Conservation (phyloP, 306 rosid species). For the Dicorynia guianensis region DNA sequence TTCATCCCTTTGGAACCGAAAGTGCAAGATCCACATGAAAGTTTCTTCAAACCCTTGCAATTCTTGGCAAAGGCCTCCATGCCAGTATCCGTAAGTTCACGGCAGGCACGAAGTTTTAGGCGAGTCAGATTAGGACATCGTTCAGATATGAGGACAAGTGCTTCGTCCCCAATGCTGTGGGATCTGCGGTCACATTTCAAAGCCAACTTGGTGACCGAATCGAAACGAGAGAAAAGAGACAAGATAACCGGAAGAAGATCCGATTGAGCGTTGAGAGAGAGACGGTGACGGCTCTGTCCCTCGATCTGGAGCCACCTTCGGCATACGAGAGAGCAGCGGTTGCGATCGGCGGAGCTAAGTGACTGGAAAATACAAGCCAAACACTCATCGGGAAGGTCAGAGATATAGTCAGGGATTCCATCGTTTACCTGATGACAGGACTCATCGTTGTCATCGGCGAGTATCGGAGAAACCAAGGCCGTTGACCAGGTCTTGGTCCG, state of each 20-base stretch:
- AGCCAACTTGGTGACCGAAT: conserved; percentile 89
- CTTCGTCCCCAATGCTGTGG: conserved; percentile 75
- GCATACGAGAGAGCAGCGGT: conserved; percentile 86
- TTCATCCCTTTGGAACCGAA: conserved; percentile 94
- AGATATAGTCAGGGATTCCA: conserved; percentile 60
- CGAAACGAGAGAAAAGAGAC: conserved; percentile 83
- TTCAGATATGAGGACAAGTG: conserved; percentile 68
- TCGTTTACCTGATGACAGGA: conserved; percentile 5
- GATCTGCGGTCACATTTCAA: conserved; percentile 93
- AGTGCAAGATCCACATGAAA: conserved; percentile 92
- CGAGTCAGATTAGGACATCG: conserved; percentile 92
- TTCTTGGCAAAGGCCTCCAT: conserved; percentile 81
- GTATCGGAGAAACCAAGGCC: conserved; percentile 65
- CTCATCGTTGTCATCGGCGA: conserved; percentile 8
- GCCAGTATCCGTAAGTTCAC: conserved; percentile 79
- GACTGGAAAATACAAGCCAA: conserved; percentile 82
- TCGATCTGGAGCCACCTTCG: conserved; percentile 86
- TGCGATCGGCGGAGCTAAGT: conserved; percentile 80
- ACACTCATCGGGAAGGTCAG: conserved; percentile 90
- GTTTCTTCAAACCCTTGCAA: conserved; percentile 89
- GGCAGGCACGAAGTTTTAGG: conserved; percentile 92
- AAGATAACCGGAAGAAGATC: conserved; percentile 62
- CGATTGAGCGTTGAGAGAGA: conserved; percentile 75
- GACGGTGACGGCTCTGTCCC: conserved; percentile 94
- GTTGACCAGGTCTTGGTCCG: conserved; percentile 65